Conservation (phyloP, 306 rosid species). For the Inga laurina region DNA sequence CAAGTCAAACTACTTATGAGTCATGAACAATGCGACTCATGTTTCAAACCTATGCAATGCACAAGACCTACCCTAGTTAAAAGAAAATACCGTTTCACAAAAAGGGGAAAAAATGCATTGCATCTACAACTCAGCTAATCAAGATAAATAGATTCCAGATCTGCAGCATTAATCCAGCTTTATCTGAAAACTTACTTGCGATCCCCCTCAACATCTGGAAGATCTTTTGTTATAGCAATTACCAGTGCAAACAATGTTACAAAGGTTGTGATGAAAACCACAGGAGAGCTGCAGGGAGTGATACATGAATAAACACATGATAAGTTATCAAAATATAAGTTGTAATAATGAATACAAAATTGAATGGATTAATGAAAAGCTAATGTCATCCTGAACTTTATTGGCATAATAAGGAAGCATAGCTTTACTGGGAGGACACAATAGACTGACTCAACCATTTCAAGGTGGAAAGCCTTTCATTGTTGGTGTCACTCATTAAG, state of each 20-base stretch:
- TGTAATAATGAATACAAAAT: not conserved
- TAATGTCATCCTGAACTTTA: conserved; percentile 8
- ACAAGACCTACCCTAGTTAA: not conserved
- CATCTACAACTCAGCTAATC: conserved; percentile 26
- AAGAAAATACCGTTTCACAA: not conserved
- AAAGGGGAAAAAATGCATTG: not conserved
- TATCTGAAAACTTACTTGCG: conserved; percentile 66
- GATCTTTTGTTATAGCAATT: conserved; percentile 97
- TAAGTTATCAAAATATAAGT: conserved; percentile 13
- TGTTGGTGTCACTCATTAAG: not conserved
- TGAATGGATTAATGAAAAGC: conserved; percentile 9
- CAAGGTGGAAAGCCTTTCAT: not conserved
- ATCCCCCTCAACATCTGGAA: conserved; percentile 97
- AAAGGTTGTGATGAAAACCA: conserved; percentile 84
- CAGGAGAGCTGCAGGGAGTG: conserved; percentile 79
- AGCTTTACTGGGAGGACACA: conserved; percentile 4
- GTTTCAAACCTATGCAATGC: not conserved
- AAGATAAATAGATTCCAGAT: conserved; percentile 26
- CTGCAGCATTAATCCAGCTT: conserved; percentile 17
- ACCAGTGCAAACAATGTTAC: conserved; percentile 94
- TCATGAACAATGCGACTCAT: not conserved
- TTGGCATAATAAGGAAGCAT: conserved; percentile 21
- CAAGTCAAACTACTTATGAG: not conserved
- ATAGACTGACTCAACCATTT: conserved; percentile 11
- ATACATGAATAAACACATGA: conserved; percentile 28